Evolutionary conservation across 306 rosid species (phyloP).

Genomic region (Malus asiatica): DNA sequence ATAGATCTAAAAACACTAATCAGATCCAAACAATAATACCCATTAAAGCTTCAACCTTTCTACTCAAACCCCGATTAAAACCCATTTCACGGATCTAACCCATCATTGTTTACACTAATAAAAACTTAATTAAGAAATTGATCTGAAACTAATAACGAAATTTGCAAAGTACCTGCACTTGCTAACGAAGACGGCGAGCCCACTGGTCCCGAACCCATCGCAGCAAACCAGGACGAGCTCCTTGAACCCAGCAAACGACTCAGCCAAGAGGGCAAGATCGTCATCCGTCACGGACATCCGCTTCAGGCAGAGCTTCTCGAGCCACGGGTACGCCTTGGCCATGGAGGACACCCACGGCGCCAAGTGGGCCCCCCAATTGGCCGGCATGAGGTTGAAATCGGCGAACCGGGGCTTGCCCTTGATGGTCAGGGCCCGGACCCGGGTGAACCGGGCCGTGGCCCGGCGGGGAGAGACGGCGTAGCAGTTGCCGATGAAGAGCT

Average conservation of each 20-base stretch:
- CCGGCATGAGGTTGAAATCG: slow-evolving; percentile 80
- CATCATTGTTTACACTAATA: background rate
- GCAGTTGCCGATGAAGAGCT: slow-evolving; percentile 79
- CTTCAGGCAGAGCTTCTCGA: slow-evolving; percentile 69
- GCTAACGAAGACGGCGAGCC: slow-evolving; percentile 53
- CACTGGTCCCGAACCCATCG: slow-evolving; percentile 65
- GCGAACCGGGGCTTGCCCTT: slow-evolving; percentile 91
- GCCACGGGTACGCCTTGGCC: slow-evolving; percentile 71
- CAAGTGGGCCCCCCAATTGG: slow-evolving; percentile 76
- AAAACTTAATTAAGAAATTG: background rate
- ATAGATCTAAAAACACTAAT: slow-evolving; percentile 11
- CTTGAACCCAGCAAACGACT: slow-evolving; percentile 44
- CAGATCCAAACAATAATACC: slow-evolving; percentile 18
- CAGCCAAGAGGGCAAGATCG: slow-evolving; percentile 48
- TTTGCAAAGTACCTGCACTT: slow-evolving; percentile 55
- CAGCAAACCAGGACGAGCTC: slow-evolving; percentile 80
- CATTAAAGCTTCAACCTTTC: background rate
- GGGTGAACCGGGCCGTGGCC: slow-evolving; percentile 47
- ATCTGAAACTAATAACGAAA: background rate
- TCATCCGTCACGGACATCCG: slow-evolving; percentile 67
- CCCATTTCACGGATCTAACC: slow-evolving; percentile 10
- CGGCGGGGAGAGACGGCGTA: slow-evolving; percentile 63
- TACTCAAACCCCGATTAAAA: background rate
- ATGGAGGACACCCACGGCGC: slow-evolving; percentile 54
- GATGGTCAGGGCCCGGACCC: slow-evolving; percentile 46